A percentile compares a stretch with the other conserved stretches of the same genome.
Evolutionary conservation across 129 eudicot species (phyloP).

Genomic region (Centrapalus pauciflorus): DNA sequence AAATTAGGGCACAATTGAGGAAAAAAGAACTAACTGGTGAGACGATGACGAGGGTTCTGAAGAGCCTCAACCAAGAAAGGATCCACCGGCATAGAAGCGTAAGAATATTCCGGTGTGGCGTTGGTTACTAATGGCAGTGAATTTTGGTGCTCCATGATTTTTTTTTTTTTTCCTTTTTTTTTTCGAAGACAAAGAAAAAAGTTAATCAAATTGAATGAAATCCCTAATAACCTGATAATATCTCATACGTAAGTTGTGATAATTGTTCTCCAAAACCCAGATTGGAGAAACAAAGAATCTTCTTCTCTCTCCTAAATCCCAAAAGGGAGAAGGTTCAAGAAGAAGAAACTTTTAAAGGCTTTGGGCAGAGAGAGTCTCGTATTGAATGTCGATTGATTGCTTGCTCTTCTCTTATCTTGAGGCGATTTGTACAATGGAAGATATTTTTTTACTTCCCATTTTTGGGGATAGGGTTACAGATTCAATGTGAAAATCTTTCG

Average conservation of each 20-base stretch:
- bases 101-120: slow-evolving; percentile 9
- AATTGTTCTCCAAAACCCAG: slow-evolving; percentile 7
- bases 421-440: neutral
- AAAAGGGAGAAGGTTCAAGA: slow-evolving; percentile 39
- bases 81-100: slow-evolving; percentile 56
- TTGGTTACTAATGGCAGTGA: slow-evolving; percentile 15
- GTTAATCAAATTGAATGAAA: neutral
- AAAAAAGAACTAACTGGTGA: slow-evolving; percentile 51
- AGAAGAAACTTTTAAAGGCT: slow-evolving; percentile 31
- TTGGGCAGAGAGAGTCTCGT: neutral
- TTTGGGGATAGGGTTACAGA: slow-evolving; percentile 13
- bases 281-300: slow-evolving; percentile 26
- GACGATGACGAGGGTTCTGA: slow-evolving; percentile 96
- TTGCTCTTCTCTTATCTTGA: slow-evolving; percentile 19
- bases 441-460: slow-evolving; percentile 4
- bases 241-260: slow-evolving; percentile 11
- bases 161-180: slow-evolving; percentile 9
- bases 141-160: slow-evolving; percentile 22
- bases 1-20: slow-evolving; percentile 9
- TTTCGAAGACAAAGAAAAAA: neutral
- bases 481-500: slow-evolving; percentile 25
- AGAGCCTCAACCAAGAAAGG: slow-evolving; percentile 93
- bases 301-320: slow-evolving; percentile 39
- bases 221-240: neutral
- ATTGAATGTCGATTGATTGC: neutral